These are phyloP conservation scores for Pyrenophora seminiperda DNA, from an alignment of 2,329 filamentous ascomycete genomes.

Conservation along the genomic window DNA sequence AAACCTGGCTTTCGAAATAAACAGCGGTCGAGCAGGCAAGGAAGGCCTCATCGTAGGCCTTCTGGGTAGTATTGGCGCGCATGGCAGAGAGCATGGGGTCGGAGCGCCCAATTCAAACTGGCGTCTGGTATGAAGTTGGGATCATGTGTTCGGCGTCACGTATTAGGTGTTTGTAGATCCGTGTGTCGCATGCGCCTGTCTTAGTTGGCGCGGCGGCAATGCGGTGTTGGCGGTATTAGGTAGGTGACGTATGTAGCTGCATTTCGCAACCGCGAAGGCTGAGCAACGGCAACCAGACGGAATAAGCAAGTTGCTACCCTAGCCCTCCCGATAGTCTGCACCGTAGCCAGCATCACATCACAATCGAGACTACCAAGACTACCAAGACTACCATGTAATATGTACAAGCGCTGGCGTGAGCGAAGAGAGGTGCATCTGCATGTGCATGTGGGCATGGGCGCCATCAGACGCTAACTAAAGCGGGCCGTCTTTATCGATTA, in stretches of 20 bases:
- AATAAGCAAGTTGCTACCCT: slow-evolving; percentile 18
- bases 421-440: slow-evolving; percentile 20
- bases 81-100: slow-evolving; percentile 39
- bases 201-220: slow-evolving; percentile 34
- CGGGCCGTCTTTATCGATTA: slow-evolving; percentile 41
- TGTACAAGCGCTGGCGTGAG: background rate
- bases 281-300: slow-evolving; percentile 20
- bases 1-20: slow-evolving; percentile 90
- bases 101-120: slow-evolving; percentile 11
- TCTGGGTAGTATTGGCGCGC: slow-evolving; percentile 77
- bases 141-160: slow-evolving; percentile 15
- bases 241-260: slow-evolving; percentile 44
- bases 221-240: no score
- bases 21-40: slow-evolving; percentile 92
- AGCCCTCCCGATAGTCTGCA: slow-evolving; percentile 2
- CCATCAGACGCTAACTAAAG: slow-evolving; percentile 24
- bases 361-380: background rate
- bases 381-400: no score
- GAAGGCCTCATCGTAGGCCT: slow-evolving; percentile 97
- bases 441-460: slow-evolving; percentile 29
- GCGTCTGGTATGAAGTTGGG: slow-evolving; percentile 52
- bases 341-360: slow-evolving; percentile 6
- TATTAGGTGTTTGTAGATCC: slow-evolving; percentile 24
- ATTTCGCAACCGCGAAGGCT: slow-evolving; percentile 20
- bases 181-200: slow-evolving; percentile 27